Conservation (phyloP, 371 early-diverging fungal genomes). For the Mortierella sp. region DNA sequence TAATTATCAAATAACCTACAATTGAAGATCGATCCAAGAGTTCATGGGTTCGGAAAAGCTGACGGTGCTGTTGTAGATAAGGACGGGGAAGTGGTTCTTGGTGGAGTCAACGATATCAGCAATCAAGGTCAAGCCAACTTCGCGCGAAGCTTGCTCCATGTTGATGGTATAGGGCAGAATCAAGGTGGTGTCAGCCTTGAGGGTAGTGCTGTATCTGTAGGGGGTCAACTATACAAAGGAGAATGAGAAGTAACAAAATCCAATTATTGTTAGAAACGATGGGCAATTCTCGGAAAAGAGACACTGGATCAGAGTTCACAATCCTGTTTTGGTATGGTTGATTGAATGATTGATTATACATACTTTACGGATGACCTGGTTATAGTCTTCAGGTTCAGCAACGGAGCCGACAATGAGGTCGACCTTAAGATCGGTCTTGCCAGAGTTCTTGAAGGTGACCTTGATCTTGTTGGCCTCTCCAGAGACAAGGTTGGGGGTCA, state of each 20-base stretch:
- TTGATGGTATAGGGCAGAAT: conserved; percentile 48
- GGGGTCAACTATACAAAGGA: conserved; percentile 38
- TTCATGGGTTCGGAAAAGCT: conserved; percentile 53
- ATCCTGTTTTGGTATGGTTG: not conserved
- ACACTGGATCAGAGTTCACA: not conserved
- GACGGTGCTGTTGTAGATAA: conserved; percentile 55
- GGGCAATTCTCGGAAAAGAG: no score
- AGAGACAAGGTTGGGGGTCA: conserved; percentile 46
- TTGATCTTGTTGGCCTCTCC: conserved; percentile 54
- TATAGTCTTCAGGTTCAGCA: conserved; percentile 34
- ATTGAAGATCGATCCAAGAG: conserved; percentile 45
- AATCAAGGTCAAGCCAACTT: conserved; percentile 51
- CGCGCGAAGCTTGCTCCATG: conserved; percentile 47
- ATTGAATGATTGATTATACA: not conserved
- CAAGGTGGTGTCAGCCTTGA: conserved; percentile 50
- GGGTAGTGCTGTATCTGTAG: conserved; percentile 46
- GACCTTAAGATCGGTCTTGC: conserved; percentile 55
- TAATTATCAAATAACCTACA: conserved; percentile 21
- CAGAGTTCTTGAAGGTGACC: conserved; percentile 49
- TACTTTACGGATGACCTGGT: conserved; percentile 55
- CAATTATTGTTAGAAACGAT: not conserved
- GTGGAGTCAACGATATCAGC: conserved; percentile 47
- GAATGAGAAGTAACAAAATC: not conserved
- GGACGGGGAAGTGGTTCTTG: conserved; percentile 53
- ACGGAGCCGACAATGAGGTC: conserved; percentile 44